Evolutionary conservation across 2,329 filamentous ascomycete species (phyloP), one percentile per base, ranked within the genome.

Genomic region (Elsinoe ampelina): DNA sequence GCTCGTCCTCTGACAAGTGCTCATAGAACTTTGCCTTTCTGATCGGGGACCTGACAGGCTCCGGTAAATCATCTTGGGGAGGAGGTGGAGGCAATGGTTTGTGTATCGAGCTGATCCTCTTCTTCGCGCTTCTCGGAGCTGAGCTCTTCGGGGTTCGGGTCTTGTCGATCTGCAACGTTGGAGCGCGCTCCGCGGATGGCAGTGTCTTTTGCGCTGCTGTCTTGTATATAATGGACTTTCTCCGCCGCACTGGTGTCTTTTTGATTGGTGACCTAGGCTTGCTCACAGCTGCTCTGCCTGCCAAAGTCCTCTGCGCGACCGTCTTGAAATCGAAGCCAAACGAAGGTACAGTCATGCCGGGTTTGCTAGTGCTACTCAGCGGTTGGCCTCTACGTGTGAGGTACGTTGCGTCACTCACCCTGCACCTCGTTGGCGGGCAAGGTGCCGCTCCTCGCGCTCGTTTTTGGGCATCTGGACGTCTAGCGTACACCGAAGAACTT

Each of bases 341-440:
- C 15, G 54, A 47, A 17, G 54, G 54, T 13, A 47, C 15, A 7
- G 41, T 22, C 12, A 54, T 32, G 41, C 15, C 15, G 20, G 41
- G 41, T 30, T 30, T 30, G 26, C 26, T 30, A 30, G 7, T 30
- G 26, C 26, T 30, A 5, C 7, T 30, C 7, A 30, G 26, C 26
- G 5, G 26, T 30, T 30, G 26, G 7, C 4, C 26, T 30, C 26
- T 8, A 30, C 7, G 8, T 30, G 26, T 30, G 7, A 30, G 26
- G 26, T 30, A 30, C 4, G 26, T 30, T 30, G 26, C 32, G 34
- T 20, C 35, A 38, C 55, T 22, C 57, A 60, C 59, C 57, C 57
- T 38, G 58, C 58, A 17, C 59, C 59, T 42, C 59, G 36, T 22
- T 59, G 58, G 45, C 59, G 59, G 55, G 58, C 57, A 32, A 61